Evolutionary conservation across 148 eudicot genomes (phyloP), one percentile per base, ranked within the genome.

Genomic region (Persicaria maculosa): DNA sequence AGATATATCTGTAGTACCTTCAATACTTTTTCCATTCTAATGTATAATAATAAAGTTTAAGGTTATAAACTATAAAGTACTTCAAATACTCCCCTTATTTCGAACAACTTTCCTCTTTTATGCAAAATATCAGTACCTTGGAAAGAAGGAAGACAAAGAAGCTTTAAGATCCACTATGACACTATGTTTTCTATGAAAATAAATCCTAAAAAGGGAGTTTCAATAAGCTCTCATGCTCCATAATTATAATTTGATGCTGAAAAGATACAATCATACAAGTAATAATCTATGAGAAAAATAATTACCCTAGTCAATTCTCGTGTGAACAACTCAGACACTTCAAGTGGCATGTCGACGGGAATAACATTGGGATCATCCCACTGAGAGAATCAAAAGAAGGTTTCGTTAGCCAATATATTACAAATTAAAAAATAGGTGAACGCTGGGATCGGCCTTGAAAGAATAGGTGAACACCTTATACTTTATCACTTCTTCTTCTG

Each of bases 221-320:
- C 57, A 53, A 53, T 53, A 5, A 53, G 57, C 17, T 53, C 57
- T 53, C 57, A 14, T 53, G 57, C n/a, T 53, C n/a, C 15, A n/a
- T 53, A 50, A 53, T 19, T 53, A 53, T 16, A 54, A 54, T 0
- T 54, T 54, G 20, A 54, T 54, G 17, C 59, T 20, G 20, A 17
- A 17, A 17, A 31, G 40, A 31, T 31, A 31, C 54, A 17, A 5
- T 31, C 40, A 6, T 14, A 53, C 17, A 14, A 53, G 57, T 57
- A 7, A 20, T 47, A 47, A 11, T 47, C 53, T 55, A 48, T 19
- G 44, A 52, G 44, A 36, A 59, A 17, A 50, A 69, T 72, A 84
- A 9, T 83, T 91, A 93, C 98, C 91, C 98, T 82, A 64, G 90
- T 84, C 81, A 93, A 85, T 84, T 93, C 98, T 76, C 98, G 86